Evolutionary conservation across 257 asterid genomes (phyloP).

Genomic region (Solanum habrochaites): DNA sequence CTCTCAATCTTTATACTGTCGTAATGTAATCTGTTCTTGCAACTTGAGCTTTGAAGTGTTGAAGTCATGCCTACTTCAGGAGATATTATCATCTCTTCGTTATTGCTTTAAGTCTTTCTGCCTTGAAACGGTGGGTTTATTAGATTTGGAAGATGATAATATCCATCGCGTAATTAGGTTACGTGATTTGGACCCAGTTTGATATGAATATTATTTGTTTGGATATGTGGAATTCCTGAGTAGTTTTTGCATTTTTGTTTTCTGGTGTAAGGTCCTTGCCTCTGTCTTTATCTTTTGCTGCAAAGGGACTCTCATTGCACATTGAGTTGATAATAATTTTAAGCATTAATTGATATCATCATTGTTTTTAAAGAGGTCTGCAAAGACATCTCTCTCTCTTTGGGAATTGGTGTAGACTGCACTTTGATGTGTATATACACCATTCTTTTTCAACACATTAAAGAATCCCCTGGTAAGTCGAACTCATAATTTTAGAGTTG

Average conservation of each 20-base stretch:
- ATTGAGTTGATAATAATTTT: neutral
- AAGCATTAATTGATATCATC: too few species aligned
- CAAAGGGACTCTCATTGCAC: neutral
- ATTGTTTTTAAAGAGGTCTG: too few species aligned
- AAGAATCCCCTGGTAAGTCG: too few species aligned
- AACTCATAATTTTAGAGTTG: too few species aligned
- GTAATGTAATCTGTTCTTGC: neutral
- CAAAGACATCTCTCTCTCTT: too few species aligned
- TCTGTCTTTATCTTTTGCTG: neutral
- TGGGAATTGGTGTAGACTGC: too few species aligned
- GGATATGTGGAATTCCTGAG: neutral
- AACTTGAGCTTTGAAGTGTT: neutral
- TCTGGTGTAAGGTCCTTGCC: neutral
- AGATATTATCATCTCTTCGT: neutral
- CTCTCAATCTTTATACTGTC: neutral
- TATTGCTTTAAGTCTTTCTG: neutral
- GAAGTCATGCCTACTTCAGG: neutral
- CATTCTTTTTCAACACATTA: too few species aligned
- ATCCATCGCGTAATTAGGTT: neutral
- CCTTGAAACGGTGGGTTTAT: neutral
- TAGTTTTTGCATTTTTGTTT: neutral
- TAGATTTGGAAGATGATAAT: neutral
- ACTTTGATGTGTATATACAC: too few species aligned
- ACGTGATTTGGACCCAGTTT: neutral
- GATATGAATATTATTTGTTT: neutral